These are phyloP conservation scores for Gyrodon lividus DNA, from an alignment of 768 basidiomycete genomes.

Conservation along the genomic window DNA sequence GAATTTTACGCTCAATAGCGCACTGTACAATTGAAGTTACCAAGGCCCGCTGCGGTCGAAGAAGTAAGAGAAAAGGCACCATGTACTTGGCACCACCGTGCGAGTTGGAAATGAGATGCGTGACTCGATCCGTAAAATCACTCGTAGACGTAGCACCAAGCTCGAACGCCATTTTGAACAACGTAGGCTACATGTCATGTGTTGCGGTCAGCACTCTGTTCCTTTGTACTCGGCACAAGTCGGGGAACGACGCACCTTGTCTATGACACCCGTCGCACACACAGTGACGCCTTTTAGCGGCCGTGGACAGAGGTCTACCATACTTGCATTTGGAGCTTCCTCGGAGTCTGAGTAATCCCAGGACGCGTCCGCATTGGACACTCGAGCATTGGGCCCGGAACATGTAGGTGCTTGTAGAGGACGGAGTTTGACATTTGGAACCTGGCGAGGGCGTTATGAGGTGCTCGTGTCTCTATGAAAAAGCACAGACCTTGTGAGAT, in stretches of 20 bases:
- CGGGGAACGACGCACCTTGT: slow-evolving; percentile 57
- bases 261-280: slow-evolving; percentile 74
- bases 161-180: slow-evolving; percentile 77
- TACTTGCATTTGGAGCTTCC: slow-evolving; percentile 42
- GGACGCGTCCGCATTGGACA: slow-evolving; percentile 26
- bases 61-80: slow-evolving; percentile 40
- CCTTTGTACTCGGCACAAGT: neutral
- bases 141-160: slow-evolving; percentile 71
- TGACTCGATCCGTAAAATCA: slow-evolving; percentile 83
- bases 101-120: slow-evolving; percentile 80
- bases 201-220: slow-evolving; percentile 7
- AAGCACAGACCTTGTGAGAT: slow-evolving; percentile 53
- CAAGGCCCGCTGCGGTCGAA: neutral
- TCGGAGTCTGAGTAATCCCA: slow-evolving; percentile 49
- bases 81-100: slow-evolving; percentile 84
- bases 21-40: slow-evolving; percentile 48
- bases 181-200: slow-evolving; percentile 45
- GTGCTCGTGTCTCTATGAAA: neutral
- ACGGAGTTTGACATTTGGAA: slow-evolving; percentile 80
- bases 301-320: slow-evolving; percentile 54
- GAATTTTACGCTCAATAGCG: slow-evolving; percentile 76
- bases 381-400: slow-evolving; percentile 18
- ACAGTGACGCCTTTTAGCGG: slow-evolving; percentile 66
- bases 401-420: slow-evolving; percentile 47
- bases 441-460: slow-evolving; percentile 40